Base-by-base conservation (phyloP, 2,329 filamentous ascomycete genomes). In the Fusarium coicis region DNA sequence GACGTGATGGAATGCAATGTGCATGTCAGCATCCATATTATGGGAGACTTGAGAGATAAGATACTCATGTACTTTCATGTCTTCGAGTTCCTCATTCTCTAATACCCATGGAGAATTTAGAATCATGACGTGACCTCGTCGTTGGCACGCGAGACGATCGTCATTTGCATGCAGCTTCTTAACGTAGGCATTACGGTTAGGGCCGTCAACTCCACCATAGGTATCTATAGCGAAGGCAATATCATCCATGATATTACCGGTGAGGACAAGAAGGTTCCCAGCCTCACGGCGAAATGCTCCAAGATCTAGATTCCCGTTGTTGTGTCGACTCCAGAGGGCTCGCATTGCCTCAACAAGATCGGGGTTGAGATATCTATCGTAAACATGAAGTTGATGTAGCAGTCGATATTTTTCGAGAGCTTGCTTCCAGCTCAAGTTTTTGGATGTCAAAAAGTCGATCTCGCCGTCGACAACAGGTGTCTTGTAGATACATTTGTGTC, bases 111-210 rank as follows among this genome's bases (percentile, higher is more conserved):
- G 23, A 28, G 43, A 36, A 26, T 59, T 28, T n/a, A 49, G 32
- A 26, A 68, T 50, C 70, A 73, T 64, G 30, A 68, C 8, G 23
- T 74, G 71, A 16, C 36, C 40, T 16, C 66, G 40, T 12, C 36
- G 30, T 32, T 70, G 32, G 18, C 66, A 73, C 43, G 47, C 47
- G 14, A 64, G 58, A 11, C 32, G 28, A 18, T 57, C 3, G 30
- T 62, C 70, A 12, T 44, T 21, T 9, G 39, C 5, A 5, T 37
- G 9, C 19, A 46, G n/a, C 16, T 34, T 34, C 21, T 40, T 63
- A 8, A 23, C 11, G 23, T 53, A 47, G 16, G 67, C 62, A 18
- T 15, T 36, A 11, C 18, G 26, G n/a, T 42, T 59, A 18, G 16
- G 23, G 4, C 53, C 10, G 11, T 39, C 4, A 7, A n/a, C 19